Conservation (phyloP, 169 alveolate genomes). For the Plasmodium yoelii region DNA sequence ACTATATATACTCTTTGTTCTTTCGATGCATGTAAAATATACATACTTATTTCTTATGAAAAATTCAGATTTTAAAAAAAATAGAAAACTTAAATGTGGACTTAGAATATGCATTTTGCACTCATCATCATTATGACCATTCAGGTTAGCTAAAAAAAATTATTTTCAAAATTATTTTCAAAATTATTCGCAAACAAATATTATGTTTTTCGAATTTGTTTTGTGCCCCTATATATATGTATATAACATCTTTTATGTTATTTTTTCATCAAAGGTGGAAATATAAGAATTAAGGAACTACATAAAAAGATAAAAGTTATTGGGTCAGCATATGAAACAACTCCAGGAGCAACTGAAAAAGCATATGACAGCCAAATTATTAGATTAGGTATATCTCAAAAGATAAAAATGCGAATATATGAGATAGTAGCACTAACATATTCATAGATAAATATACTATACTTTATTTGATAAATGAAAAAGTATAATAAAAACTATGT, state of each 20-base stretch:
- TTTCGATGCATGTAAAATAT: neutral
- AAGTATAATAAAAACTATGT: neutral
- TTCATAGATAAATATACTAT: neutral
- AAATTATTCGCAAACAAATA: neutral
- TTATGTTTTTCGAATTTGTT: neutral
- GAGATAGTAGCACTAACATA: neutral
- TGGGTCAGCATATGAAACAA: constrained; percentile 91
- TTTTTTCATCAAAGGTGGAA: constrained; percentile 85
- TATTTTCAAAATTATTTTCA: constrained; percentile 4
- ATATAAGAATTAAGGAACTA: constrained; percentile 79
- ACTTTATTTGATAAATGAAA: neutral
- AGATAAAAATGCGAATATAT: neutral
- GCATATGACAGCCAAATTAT: constrained; percentile 86
- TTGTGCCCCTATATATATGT: neutral
- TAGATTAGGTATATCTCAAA: constrained; percentile 55
- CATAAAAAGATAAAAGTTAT: constrained; percentile 86
- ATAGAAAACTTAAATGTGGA: constrained; percentile 77
- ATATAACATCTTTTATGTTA: constrained; percentile 1
- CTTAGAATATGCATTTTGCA: constrained; percentile 77
- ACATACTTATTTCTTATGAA: neutral
- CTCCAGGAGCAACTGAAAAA: constrained; percentile 89
- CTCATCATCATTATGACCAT: constrained; percentile 92
- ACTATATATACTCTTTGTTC: neutral
- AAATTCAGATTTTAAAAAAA: constrained; percentile 25
- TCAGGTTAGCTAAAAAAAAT: constrained; percentile 67